Evolutionary conservation across 2,329 filamentous ascomycete genomes (phyloP).

Genomic region (Aspergillus chevalieri): DNA sequence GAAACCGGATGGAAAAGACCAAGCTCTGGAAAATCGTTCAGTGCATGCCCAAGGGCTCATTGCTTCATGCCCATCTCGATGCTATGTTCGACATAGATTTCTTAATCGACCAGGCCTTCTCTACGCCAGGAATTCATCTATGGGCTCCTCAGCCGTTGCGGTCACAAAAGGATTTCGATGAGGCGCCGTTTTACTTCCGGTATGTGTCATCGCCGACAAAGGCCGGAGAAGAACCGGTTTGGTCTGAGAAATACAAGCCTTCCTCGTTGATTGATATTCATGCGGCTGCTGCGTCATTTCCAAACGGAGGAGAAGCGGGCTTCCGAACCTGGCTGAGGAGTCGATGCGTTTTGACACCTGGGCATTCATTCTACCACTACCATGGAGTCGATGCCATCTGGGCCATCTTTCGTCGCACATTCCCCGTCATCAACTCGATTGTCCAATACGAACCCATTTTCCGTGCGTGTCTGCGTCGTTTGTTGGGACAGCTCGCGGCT

Average conservation of each 20-base stretch:
- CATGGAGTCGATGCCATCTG: slow-evolving; percentile 79
- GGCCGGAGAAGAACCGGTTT: slow-evolving; percentile 49
- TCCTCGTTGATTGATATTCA: slow-evolving; percentile 54
- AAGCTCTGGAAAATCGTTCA: slow-evolving; percentile 79
- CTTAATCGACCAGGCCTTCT: slow-evolving; percentile 65
- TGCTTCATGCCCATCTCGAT: slow-evolving; percentile 73
- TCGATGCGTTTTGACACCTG: slow-evolving; percentile 63
- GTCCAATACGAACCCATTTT: slow-evolving; percentile 90
- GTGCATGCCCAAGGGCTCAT: slow-evolving; percentile 75
- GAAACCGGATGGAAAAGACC: slow-evolving; percentile 77
- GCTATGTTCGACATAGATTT: slow-evolving; percentile 86
- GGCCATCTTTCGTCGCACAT: slow-evolving; percentile 71
- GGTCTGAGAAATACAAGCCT: slow-evolving; percentile 58
- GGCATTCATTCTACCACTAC: slow-evolving; percentile 72
- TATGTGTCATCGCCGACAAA: slow-evolving; percentile 47
- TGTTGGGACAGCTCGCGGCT: slow-evolving; percentile 65
- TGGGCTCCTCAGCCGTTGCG: slow-evolving; percentile 53
- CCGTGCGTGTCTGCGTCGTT: slow-evolving; percentile 63
- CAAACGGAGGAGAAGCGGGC: slow-evolving; percentile 61
- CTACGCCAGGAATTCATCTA: slow-evolving; percentile 68
- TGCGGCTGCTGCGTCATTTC: slow-evolving; percentile 66
- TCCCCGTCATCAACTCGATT: slow-evolving; percentile 65
- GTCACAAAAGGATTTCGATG: slow-evolving; percentile 48
- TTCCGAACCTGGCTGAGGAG: slow-evolving; percentile 73
- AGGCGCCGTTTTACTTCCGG: slow-evolving; percentile 56